Evolutionary conservation across 179 eudicot species (phyloP), one percentile per base, ranked within the genome.

Genomic region (Silene coronaria): DNA sequence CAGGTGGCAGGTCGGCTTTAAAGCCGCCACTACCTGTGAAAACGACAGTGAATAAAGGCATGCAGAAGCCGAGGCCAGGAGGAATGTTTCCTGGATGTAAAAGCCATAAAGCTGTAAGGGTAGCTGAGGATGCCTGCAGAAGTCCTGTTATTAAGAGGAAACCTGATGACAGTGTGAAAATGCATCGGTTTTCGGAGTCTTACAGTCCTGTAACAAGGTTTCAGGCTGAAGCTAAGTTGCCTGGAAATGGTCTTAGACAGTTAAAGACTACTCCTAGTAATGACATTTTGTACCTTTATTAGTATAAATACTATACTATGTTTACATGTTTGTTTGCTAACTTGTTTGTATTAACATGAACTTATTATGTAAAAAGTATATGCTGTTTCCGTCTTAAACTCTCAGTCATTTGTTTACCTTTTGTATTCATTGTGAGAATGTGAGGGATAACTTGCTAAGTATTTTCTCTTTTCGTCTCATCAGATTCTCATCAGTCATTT

Each of bases 41-140:
- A 32, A 58, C n/a, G 3, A 4, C 64, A 10, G 69, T 12, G 12
- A 77, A 30, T 13, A 84, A 78, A 55, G 84, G 78, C 16, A 63
- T 34, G 59, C 79, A 82, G 0, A 81, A 76, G 74, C 69, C 76
- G 48, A 81, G 80, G n/a, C 45, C 84, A 22, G 74, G 46, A 1
- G 73, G 87, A 5, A 82, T 83, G 22, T 80, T 87, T 14, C 73
- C 78, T 3, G 87, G 97, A 22, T 91, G 97, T 51, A 86, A 83
- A 85, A 87, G 78, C 51, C 84, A 87, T 53, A 85, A 87, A 75
- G 85, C 92, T 19, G 88, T 86, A 11, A 80, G 80, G 22, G 89
- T 89, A 16, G 89, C 86, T 0, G 86, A 70, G 75, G 87, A 86
- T 26, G 86, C 78, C 63, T 74, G 84, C 21, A 74, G 73, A 27